phyloP scores from a whole-genome alignment of 1,284 basidiomycete genomes.

The Rhizoctonia solani region DNA sequence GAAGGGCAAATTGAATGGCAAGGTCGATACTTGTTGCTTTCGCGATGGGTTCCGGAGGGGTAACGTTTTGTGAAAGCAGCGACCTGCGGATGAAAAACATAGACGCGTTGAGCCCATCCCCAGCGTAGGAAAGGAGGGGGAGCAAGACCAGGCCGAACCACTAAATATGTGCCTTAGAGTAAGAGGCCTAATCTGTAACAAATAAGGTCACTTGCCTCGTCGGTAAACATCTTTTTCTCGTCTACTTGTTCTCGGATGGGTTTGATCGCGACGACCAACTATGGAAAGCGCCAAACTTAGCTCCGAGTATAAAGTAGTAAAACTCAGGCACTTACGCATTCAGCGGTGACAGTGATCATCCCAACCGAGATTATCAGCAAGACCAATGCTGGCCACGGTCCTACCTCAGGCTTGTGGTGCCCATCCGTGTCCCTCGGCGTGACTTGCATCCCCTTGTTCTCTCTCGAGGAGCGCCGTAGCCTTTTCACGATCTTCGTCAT shows the following conservation, averaged over 20 bases:
- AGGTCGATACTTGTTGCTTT: conserved; percentile 33
- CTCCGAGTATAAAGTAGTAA: background rate
- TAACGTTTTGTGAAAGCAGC: conserved; percentile 17
- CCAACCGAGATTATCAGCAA: conserved; percentile 13
- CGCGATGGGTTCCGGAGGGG: conserved; percentile 30
- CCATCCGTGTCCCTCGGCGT: background rate
- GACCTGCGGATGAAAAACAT: conserved; percentile 31
- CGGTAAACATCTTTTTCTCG: conserved; percentile 17
- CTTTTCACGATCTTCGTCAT: conserved; percentile 2
- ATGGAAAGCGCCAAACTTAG: background rate
- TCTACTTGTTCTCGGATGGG: conserved; percentile 22
- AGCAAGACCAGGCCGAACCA: conserved; percentile 35
- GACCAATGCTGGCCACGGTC: conserved; percentile 28
- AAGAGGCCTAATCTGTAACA: background rate
- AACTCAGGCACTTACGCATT: conserved; percentile 35
- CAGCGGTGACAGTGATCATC: conserved; percentile 23
- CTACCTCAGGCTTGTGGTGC: conserved; percentile 28
- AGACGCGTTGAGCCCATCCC: conserved; percentile 18
- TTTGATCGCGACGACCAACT: conserved; percentile 26
- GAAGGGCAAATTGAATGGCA: conserved; percentile 32
- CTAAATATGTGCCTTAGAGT: background rate
- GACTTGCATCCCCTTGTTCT: background rate
- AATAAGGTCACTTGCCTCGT: background rate
- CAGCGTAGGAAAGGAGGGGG: conserved; percentile 29
- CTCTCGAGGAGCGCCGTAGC: background rate